phyloP scores from a whole-genome alignment of 148 eudicot genomes.

The Tetragonia tetragonoides region DNA sequence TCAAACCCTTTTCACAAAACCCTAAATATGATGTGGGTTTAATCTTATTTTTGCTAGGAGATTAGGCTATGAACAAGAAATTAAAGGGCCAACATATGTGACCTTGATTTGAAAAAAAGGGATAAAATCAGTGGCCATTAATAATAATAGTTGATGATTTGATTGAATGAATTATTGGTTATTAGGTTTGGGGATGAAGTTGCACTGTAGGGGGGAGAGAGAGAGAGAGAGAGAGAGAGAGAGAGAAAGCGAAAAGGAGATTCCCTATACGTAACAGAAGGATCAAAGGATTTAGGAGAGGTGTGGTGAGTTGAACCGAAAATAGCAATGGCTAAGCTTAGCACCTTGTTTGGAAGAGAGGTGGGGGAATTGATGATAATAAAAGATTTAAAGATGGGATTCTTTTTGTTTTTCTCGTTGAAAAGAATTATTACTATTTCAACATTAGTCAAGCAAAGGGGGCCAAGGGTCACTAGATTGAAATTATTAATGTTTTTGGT shows the following conservation, averaged over 20 bases:
- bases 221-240: background rate
- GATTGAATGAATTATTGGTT: background rate
- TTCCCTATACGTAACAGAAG: slow-evolving; percentile 9
- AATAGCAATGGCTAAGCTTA: slow-evolving; percentile 9
- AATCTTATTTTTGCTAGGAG: background rate
- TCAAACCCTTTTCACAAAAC: background rate
- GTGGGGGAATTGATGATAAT: background rate
- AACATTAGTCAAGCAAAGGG: background rate
- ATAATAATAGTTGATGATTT: background rate
- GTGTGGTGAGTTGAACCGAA: background rate
- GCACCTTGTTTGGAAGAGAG: background rate
- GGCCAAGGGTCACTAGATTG: too few species aligned
- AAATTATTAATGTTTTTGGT: too few species aligned
- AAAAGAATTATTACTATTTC: too few species aligned
- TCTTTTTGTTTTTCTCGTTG: slow-evolving; percentile 8
- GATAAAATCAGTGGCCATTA: background rate
- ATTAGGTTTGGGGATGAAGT: background rate
- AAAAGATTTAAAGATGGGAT: slow-evolving; percentile 21
- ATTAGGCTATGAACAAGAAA: background rate
- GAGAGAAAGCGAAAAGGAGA: background rate
- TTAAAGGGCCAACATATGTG: background rate
- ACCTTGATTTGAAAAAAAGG: background rate
- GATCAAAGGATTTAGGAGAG: slow-evolving; percentile 10
- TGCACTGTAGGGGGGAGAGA: background rate
- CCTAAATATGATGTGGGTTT: background rate